Conservation (phyloP, 2,329 filamentous ascomycete genomes). For the Conoideocrella luteorostrata region DNA sequence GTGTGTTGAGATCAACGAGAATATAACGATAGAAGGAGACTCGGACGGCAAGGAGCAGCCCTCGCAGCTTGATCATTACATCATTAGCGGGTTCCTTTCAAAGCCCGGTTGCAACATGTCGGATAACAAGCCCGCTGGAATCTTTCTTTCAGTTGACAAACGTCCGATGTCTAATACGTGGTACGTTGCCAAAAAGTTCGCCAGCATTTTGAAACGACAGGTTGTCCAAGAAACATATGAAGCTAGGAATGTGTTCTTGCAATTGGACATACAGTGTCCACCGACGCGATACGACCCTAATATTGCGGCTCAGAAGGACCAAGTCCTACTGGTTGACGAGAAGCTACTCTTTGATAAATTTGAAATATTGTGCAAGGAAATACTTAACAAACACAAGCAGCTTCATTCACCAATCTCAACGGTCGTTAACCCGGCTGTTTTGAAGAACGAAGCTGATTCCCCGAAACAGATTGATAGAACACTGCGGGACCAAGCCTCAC, state of each 20-base stretch:
- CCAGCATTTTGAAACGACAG: conserved; percentile 45
- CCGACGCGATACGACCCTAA: conserved; percentile 63
- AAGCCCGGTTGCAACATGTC: conserved; percentile 39
- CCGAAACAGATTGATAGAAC: not conserved
- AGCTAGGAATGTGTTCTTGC: conserved; percentile 62
- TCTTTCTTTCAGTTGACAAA: conserved; percentile 62
- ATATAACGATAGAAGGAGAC: too few species aligned
- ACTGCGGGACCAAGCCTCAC: not conserved
- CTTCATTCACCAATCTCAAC: not conserved
- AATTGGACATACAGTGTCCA: conserved; percentile 57
- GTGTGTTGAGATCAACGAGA: conserved; percentile 37
- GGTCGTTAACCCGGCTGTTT: not conserved
- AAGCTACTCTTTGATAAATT: conserved; percentile 37
- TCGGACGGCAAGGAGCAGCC: too few species aligned
- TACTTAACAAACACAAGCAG: conserved; percentile 25
- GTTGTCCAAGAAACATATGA: conserved; percentile 32
- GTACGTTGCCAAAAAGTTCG: conserved; percentile 49
- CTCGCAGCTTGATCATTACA: too few species aligned
- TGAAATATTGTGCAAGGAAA: conserved; percentile 32
- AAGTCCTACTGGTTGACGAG: conserved; percentile 61
- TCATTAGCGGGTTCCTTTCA: conserved; percentile 54
- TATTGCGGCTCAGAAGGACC: conserved; percentile 64
- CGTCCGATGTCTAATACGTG: conserved; percentile 51
- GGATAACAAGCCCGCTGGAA: too few species aligned
- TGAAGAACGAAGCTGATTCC: not conserved